Conservation (phyloP, 179 eudicot genomes). For the Camellia oleifera region DNA sequence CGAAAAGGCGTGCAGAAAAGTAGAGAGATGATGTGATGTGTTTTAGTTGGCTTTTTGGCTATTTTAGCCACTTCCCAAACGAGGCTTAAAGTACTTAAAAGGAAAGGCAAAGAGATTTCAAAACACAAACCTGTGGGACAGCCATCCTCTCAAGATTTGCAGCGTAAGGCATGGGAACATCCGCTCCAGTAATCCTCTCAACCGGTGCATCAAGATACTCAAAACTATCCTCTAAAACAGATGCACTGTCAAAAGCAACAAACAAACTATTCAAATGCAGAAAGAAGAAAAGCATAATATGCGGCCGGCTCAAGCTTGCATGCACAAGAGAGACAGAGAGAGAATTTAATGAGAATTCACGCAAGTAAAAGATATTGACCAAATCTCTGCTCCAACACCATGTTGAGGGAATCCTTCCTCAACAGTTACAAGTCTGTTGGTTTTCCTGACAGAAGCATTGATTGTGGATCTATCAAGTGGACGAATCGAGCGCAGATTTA, state of each 20-base stretch:
- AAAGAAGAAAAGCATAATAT: not conserved
- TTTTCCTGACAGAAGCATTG: slow-evolving; percentile 90
- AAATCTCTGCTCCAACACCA: slow-evolving; percentile 97
- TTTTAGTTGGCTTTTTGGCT: too few species aligned
- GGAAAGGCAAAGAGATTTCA: not conserved
- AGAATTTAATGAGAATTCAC: not conserved
- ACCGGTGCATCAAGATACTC: slow-evolving; percentile 88
- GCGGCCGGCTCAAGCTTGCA: too few species aligned
- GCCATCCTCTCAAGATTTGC: slow-evolving; percentile 84
- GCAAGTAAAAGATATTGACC: slow-evolving; percentile 31
- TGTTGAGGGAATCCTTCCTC: slow-evolving; percentile 99
- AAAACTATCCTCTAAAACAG: slow-evolving; percentile 88
- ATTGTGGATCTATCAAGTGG: slow-evolving; percentile 87
- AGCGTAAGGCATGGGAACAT: slow-evolving; percentile 88
- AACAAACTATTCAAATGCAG: not conserved
- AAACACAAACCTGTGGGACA: slow-evolving; percentile 69
- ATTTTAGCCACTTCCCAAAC: too few species aligned
- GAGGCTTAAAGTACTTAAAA: not conserved
- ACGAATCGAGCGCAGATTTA: slow-evolving; percentile 70
- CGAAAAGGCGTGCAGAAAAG: too few species aligned
- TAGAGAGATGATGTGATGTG: too few species aligned
- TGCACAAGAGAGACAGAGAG: slow-evolving; percentile 1
- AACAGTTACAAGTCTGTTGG: slow-evolving; percentile 76
- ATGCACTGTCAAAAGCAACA: slow-evolving; percentile 45
- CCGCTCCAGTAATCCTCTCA: slow-evolving; percentile 84